phyloP scores from a whole-genome alignment of 2,329 filamentous ascomycete species.

The Penicillium sp. region DNA sequence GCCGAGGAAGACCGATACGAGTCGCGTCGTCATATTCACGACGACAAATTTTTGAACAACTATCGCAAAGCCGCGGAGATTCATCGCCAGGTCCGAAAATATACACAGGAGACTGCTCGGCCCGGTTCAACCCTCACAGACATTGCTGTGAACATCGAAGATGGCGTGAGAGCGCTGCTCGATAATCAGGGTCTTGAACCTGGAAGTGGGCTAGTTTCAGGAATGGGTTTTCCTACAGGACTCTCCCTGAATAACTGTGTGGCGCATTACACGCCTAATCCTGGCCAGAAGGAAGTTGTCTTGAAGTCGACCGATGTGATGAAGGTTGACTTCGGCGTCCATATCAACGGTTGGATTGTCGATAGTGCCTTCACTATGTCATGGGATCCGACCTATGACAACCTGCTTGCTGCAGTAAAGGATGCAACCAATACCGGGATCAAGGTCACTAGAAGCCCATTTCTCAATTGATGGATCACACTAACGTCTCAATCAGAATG shows the following conservation, averaged over 20 bases:
- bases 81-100: conserved; percentile 55
- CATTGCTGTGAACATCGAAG: conserved; percentile 55
- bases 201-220: conserved; percentile 51
- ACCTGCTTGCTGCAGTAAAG: conserved; percentile 65
- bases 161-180: conserved; percentile 52
- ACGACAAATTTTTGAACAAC: conserved; percentile 50
- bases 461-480: background rate
- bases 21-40: conserved; percentile 40
- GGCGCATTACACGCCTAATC: conserved; percentile 58
- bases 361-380: conserved; percentile 78
- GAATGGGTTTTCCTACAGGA: conserved; percentile 58
- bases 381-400: conserved; percentile 73
- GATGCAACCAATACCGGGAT: conserved; percentile 64
- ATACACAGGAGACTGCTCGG: conserved; percentile 49
- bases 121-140: conserved; percentile 51
- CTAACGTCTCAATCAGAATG: conserved; percentile 34
- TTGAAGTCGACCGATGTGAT: conserved; percentile 72
- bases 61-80: conserved; percentile 58
- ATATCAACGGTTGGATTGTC: conserved; percentile 76
- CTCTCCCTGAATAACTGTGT: conserved; percentile 54
- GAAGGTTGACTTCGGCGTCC: conserved; percentile 80
- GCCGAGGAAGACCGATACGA: conserved; percentile 48
- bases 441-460: conserved; percentile 30
- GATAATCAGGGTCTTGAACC: conserved; percentile 52
- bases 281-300: conserved; percentile 65